Percentiles rank a stretch among this genome's conserved stretches.
Evolutionary conservation across 805 yeast genomes (phyloP).

Genomic region (Candida tallmaniae): DNA sequence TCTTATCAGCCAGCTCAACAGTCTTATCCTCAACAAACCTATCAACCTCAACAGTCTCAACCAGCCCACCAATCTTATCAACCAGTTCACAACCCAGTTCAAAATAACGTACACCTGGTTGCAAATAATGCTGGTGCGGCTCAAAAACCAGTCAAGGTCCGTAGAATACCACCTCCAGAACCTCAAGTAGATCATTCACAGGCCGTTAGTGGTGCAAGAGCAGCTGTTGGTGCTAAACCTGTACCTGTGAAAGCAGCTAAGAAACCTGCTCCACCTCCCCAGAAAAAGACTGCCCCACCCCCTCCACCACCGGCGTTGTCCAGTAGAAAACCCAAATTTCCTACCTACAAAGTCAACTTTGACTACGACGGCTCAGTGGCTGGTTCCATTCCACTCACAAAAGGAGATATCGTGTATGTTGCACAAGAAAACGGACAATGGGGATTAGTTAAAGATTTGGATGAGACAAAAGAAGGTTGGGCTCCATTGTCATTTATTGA

Average conservation of each 20-base stretch:
- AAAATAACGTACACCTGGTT: background rate
- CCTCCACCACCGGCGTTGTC: slow-evolving; percentile 65
- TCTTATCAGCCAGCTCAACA: slow-evolving; percentile 17
- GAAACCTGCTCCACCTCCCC: slow-evolving; percentile 42
- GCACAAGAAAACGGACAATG: slow-evolving; percentile 80
- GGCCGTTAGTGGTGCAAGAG: background rate
- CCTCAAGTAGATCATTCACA: slow-evolving; percentile 1
- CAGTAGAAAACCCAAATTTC: slow-evolving; percentile 56
- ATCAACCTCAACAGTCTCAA: slow-evolving; percentile 19
- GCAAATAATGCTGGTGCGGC: slow-evolving; percentile 10
- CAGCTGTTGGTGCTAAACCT: slow-evolving; percentile 8
- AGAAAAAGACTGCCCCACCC: slow-evolving; percentile 39
- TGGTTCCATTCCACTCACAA: slow-evolving; percentile 71
- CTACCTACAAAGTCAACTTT: slow-evolving; percentile 79
- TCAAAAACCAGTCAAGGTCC: slow-evolving; percentile 5
- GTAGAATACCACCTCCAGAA: slow-evolving; percentile 13
- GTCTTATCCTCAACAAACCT: slow-evolving; percentile 15
- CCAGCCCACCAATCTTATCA: slow-evolving; percentile 15
- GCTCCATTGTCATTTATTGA: slow-evolving; percentile 90
- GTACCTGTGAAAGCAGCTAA: slow-evolving; percentile 11
- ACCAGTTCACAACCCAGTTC: slow-evolving; percentile 3
- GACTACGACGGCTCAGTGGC: slow-evolving; percentile 86
- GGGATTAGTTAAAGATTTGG: slow-evolving; percentile 82
- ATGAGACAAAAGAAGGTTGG: slow-evolving; percentile 88
- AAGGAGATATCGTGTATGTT: slow-evolving; percentile 72